Percentiles rank a stretch among this genome's conserved stretches.
These are phyloP conservation scores for Colletotrichum cordylinicola DNA, from an alignment of 2,329 filamentous ascomycete genomes.

Conservation along the genomic window DNA sequence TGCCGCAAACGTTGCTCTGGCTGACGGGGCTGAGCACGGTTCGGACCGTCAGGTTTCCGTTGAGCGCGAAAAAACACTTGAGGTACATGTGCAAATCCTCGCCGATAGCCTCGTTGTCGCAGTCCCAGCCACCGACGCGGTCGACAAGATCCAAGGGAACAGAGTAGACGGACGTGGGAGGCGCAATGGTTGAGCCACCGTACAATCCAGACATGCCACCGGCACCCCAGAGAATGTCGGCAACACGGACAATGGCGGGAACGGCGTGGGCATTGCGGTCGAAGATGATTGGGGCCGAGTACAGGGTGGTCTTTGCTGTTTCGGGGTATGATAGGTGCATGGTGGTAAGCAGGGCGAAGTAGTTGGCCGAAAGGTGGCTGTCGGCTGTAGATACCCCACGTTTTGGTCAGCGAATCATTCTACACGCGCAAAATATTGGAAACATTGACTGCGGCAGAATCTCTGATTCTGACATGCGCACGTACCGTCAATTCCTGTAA, in stretches of 20 bases:
- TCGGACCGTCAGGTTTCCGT: conserved; percentile 69
- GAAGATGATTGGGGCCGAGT: conserved; percentile 75
- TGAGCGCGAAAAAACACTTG: conserved; percentile 78
- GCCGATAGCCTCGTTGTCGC: conserved; percentile 73
- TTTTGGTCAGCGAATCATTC: conserved; percentile 32
- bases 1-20: conserved; percentile 73
- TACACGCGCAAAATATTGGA: conserved; percentile 21
- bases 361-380: conserved; percentile 72
- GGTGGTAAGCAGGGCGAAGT: conserved; percentile 68
- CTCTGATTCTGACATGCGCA: conserved; percentile 22
- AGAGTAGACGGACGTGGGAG: conserved; percentile 78
- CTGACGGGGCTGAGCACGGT: conserved; percentile 73
- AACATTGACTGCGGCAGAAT: conserved; percentile 23
- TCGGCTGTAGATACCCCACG: conserved; percentile 56
- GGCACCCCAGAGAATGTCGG: conserved; percentile 75
- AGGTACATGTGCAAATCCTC: conserved; percentile 82
- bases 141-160: conserved; percentile 71
- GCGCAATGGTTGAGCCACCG: conserved; percentile 66
- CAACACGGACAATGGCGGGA: conserved; percentile 71
- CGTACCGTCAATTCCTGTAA: conserved; percentile 77
- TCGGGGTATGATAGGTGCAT: conserved; percentile 67
- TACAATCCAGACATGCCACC: conserved; percentile 75
- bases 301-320: conserved; percentile 67
- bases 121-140: conserved; percentile 75
- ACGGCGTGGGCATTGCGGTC: conserved; percentile 75